Base-by-base conservation (phyloP, 257 asterid species). In the Asclepias syriaca region DNA sequence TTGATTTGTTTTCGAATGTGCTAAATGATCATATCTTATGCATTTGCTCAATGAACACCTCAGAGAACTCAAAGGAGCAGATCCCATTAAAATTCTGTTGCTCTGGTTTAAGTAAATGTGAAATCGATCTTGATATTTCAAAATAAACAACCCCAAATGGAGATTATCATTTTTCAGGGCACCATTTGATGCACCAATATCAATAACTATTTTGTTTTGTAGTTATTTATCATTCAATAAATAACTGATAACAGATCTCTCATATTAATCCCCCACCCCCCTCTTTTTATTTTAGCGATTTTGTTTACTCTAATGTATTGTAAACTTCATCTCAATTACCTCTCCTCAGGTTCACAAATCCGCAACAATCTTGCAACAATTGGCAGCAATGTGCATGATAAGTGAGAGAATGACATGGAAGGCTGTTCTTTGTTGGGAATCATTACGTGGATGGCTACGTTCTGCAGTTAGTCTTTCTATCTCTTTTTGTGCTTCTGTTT, bases 381-480 rank as follows among this genome's bases (percentile, higher is more conserved):
- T 90, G 81, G 96, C 91, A 70, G 92, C 94, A 75, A 73, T 88
- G 64, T 92, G 98, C 88, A 84, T 85, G 80, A 77, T 92, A 82
- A 84, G 96, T 76, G 98, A 85, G 77, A 79, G 88, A 79, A 82
- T 85, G 77, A 60, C 77, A 66, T 78, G 87, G 87, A 88, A 85
- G 68, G 81, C 80, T 79, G 68, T 80, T 73, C 80, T 92, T 74
- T 75, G 93, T 86, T 87, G 94, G 94, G 88, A 90, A 70, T 79
- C 76, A 43, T 76, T 92, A 53, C 90, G 83, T 43, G 79, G 90
- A 80, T 92, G 98, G 98, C 85, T 92, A 60, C 79, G 76, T 75
- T 77, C 84, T 48, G 92, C 96, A 50, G 96, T 91, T 67, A 85
- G 96, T 83, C 70, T 75, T 81, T 69, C 79, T 75, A 73, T 69